A percentile compares a stretch with the other conserved stretches of the same genome.
Conservation (phyloP, 169 alveolate species). For the Plasmodium berghei region DNA sequence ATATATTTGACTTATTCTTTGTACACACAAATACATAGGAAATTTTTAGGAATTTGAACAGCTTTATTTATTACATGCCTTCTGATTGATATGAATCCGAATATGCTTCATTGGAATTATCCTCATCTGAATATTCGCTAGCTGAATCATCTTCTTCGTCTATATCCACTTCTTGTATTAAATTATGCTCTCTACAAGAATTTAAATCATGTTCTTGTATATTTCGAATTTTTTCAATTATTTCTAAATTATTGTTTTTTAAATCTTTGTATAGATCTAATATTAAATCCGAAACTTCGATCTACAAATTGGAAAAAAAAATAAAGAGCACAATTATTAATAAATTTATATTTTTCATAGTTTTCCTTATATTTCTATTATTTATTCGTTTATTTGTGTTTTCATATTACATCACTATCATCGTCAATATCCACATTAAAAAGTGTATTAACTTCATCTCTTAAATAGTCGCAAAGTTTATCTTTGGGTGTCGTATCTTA, state of each 20-base stretch:
- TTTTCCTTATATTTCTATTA: not conserved
- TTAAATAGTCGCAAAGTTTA: slow-evolving; percentile 43
- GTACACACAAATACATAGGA: no score
- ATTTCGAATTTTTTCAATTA: slow-evolving; percentile 39
- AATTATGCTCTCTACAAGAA: slow-evolving; percentile 32
- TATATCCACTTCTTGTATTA: slow-evolving; percentile 13
- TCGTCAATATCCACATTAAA: slow-evolving; percentile 71
- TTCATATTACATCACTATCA: slow-evolving; percentile 62
- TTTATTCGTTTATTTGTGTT: not conserved
- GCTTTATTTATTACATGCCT: no score
- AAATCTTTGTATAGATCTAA: slow-evolving; percentile 41
- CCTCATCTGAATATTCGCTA: slow-evolving; percentile 25
- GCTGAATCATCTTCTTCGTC: slow-evolving; percentile 14
- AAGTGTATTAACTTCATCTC: slow-evolving; percentile 55
- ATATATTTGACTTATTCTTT: not conserved
- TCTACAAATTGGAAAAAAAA: slow-evolving; percentile 8
- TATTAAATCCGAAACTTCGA: slow-evolving; percentile 69
- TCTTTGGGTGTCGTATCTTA: slow-evolving; percentile 29
- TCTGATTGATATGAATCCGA: not conserved
- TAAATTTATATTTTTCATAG: not conserved
- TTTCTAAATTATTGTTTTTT: slow-evolving; percentile 52
- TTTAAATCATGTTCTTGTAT: slow-evolving; percentile 32
- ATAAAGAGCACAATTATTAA: not conserved
- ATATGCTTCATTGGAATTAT: slow-evolving; percentile 16
- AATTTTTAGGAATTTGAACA: no score